Conservation (phyloP, 768 basidiomycete genomes). For the Tulasnella sp. region DNA sequence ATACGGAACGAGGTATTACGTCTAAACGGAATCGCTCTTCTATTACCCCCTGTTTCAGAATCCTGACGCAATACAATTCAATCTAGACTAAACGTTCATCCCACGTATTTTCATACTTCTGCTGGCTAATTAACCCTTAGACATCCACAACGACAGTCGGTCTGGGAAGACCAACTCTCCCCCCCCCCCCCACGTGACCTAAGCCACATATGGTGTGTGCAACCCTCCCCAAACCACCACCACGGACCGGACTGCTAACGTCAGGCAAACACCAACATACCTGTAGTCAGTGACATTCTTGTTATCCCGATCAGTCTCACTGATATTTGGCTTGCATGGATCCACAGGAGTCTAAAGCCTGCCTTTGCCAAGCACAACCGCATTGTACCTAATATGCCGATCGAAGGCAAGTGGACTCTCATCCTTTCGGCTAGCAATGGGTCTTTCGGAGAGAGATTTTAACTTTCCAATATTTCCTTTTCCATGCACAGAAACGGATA, state of each 20-base stretch:
- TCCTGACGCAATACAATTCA: neutral
- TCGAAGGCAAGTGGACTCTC: neutral
- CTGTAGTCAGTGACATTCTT: neutral
- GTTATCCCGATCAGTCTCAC: neutral
- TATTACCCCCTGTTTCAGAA: neutral
- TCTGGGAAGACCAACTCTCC: neutral
- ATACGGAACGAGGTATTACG: neutral
- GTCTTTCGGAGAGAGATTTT: neutral
- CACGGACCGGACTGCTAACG: neutral
- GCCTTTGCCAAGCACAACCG: neutral
- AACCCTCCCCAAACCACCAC: neutral
- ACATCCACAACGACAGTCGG: neutral
- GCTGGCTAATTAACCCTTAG: neutral
- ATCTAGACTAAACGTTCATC: neutral
- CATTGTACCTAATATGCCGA: neutral
- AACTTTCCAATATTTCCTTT: neutral
- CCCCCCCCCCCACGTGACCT: neutral
- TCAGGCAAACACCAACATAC: neutral
- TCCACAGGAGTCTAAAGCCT: neutral
- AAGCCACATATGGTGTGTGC: neutral
- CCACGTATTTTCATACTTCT: neutral
- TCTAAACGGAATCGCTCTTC: neutral
- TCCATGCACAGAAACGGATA: neutral
- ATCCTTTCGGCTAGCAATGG: neutral
- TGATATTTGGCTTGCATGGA: neutral